A percentile compares a stretch with the other conserved stretches of the same genome.
Conservation (phyloP, 2,329 filamentous ascomycete species). For the Claviceps purpurea region DNA sequence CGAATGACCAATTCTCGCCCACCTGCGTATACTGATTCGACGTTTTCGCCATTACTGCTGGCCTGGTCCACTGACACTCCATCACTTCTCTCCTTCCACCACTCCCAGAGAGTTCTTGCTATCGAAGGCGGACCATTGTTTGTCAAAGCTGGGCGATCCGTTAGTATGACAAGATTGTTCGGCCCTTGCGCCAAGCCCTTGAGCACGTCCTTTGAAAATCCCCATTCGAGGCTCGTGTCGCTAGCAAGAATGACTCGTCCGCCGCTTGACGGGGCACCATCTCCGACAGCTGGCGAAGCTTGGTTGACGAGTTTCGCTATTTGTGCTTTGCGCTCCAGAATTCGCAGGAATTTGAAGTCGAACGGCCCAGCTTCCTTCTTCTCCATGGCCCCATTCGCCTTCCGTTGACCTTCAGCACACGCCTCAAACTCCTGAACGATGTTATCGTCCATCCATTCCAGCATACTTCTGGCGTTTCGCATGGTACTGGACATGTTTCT, state of each 20-base stretch:
- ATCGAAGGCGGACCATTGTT: slow-evolving; percentile 38
- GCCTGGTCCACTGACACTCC: slow-evolving; percentile 46
- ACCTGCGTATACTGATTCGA: slow-evolving; percentile 54
- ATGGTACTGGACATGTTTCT: slow-evolving; percentile 79
- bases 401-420: slow-evolving; percentile 39
- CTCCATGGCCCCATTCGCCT: slow-evolving; percentile 30
- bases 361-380: slow-evolving; percentile 61
- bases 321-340: slow-evolving; percentile 71
- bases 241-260: slow-evolving; percentile 80
- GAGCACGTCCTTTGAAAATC: slow-evolving; percentile 74
- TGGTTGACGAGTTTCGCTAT: slow-evolving; percentile 54
- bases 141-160: slow-evolving; percentile 50
- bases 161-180: slow-evolving; percentile 76
- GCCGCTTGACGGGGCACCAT: slow-evolving; percentile 29
- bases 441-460: slow-evolving; percentile 98
- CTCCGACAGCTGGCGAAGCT: slow-evolving; percentile 19
- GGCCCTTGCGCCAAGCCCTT: slow-evolving; percentile 60
- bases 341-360: slow-evolving; percentile 72
- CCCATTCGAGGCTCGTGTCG: slow-evolving; percentile 85
- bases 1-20: slow-evolving; percentile 48
- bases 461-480: slow-evolving; percentile 83
- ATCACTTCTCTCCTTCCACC: slow-evolving; percentile 58
- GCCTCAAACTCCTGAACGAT: slow-evolving; percentile 88
- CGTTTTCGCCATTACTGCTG: slow-evolving; percentile 34
- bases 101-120: slow-evolving; percentile 65